Conservation (phyloP, 768 basidiomycete genomes). For the Suillus fuscotomentosus region DNA sequence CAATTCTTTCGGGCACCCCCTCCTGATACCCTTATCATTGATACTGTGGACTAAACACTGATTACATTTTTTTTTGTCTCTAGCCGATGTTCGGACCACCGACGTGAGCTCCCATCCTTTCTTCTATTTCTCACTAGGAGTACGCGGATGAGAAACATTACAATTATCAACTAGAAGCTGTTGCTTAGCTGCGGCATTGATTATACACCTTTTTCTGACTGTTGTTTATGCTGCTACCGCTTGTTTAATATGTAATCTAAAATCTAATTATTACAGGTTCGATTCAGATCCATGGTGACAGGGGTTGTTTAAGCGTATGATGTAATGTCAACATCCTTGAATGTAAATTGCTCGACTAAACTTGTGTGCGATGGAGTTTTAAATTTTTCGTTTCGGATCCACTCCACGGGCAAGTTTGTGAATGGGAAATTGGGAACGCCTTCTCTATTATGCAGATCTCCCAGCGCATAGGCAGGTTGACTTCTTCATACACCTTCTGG, state of each 20-base stretch:
- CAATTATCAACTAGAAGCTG: slow-evolving; percentile 87
- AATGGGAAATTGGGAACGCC: neutral
- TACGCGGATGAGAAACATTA: slow-evolving; percentile 25
- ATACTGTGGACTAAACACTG: slow-evolving; percentile 10
- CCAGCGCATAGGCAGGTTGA: neutral
- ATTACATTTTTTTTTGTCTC: neutral
- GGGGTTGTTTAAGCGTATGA: no score
- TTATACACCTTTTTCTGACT: slow-evolving; percentile 41
- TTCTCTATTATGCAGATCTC: neutral
- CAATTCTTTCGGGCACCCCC: slow-evolving; percentile 78
- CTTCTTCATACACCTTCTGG: neutral
- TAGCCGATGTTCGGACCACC: neutral
- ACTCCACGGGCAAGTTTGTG: neutral
- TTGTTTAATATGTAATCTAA: neutral
- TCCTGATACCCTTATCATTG: slow-evolving; percentile 47
- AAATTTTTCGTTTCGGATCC: neutral
- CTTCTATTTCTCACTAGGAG: slow-evolving; percentile 1
- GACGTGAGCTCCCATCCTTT: neutral
- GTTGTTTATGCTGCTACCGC: neutral
- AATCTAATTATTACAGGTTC: neutral
- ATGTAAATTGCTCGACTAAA: neutral
- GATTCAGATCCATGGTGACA: neutral
- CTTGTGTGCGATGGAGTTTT: neutral
- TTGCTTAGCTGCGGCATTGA: slow-evolving; percentile 77
- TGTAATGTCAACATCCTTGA: neutral